Base-by-base conservation (phyloP, 129 eudicot species). In the carrot (Daucus carota) region DNA sequence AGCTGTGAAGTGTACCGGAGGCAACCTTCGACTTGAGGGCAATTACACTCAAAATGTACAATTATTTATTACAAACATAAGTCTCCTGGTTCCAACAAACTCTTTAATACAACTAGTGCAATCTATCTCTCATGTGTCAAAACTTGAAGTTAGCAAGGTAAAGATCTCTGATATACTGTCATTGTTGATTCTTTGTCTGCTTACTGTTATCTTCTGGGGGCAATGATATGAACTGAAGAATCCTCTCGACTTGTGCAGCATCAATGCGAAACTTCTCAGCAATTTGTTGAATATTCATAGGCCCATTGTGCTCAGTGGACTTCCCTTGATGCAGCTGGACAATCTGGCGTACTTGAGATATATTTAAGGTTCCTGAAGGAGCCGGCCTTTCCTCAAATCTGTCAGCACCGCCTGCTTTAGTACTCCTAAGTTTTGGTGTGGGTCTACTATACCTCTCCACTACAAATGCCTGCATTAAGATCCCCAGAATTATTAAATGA, bases 241-340 rank as follows among this genome's bases (percentile, higher is more conserved):
- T 87, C 65, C 68, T 87, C 81, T 85, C 77, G 78, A 90, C 86
- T 76, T 90, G 94, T 29, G 81, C 83, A 69, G 71, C 91, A 72
- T 90, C 91, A 17, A 93, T 40, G 41, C 86, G 81, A 77, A 85
- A 93, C 54, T 81, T 85, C 72, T 84, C 80, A 24, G 98, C 97
- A 24, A 93, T 88, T 76, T 85, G 91, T 75, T 82, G 80, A 29
- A 85, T 75, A 76, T 81, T 83, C 96, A 90, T 83, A 10, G 92
- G 96, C 14, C 97, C 95, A n/a, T 80, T 42, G 40, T 87, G 95
- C 42, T 87, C 96, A 3, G 88, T 84, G 4, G 95, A 84, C 77
- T 93, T 90, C 73, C 98, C 98, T 84, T 93, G 88, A 82, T 88
- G 84, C 38, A 93, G 78, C 75, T 85, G 96, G 78, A 93, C 84